phyloP scores from a whole-genome alignment of 179 eudicot genomes.

The Spergularia azorica region DNA sequence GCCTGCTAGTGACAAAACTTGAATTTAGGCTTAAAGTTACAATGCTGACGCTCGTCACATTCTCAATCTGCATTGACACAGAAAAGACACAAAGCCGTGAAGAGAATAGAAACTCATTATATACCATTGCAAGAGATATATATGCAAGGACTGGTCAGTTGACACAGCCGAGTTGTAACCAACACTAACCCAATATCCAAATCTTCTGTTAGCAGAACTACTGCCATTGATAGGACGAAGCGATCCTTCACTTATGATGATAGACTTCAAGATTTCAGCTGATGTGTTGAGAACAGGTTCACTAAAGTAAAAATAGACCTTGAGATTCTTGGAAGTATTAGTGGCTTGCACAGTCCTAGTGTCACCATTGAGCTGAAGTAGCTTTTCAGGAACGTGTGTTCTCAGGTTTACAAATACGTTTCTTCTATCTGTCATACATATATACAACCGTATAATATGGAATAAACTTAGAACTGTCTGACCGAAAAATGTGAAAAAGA shows the following conservation, averaged over 20 bases:
- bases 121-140: background rate
- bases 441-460: background rate
- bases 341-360: slow-evolving; percentile 84
- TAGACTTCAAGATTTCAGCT: slow-evolving; percentile 56
- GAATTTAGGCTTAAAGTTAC: slow-evolving; percentile 63
- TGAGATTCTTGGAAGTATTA: slow-evolving; percentile 54
- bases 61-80: slow-evolving; percentile 49
- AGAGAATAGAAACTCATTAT: slow-evolving; percentile 4
- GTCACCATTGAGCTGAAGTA: slow-evolving; percentile 61
- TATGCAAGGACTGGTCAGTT: background rate
- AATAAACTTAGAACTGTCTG: background rate
- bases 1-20: slow-evolving; percentile 59
- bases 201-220: slow-evolving; percentile 63
- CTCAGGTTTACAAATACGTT: slow-evolving; percentile 56
- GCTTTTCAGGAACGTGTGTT: slow-evolving; percentile 72
- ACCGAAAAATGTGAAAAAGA: background rate
- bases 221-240: slow-evolving; percentile 64
- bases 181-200: slow-evolving; percentile 70
- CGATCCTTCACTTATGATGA: slow-evolving; percentile 54
- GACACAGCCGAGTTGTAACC: background rate
- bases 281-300: slow-evolving; percentile 77
- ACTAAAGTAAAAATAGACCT: slow-evolving; percentile 81
- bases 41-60: slow-evolving; percentile 48
- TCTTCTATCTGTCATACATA: slow-evolving; percentile 65
- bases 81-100: background rate